Evolutionary conservation across 2,329 filamentous ascomycete genomes (phyloP).

Genomic region (Aspergillus eucalypticola): DNA sequence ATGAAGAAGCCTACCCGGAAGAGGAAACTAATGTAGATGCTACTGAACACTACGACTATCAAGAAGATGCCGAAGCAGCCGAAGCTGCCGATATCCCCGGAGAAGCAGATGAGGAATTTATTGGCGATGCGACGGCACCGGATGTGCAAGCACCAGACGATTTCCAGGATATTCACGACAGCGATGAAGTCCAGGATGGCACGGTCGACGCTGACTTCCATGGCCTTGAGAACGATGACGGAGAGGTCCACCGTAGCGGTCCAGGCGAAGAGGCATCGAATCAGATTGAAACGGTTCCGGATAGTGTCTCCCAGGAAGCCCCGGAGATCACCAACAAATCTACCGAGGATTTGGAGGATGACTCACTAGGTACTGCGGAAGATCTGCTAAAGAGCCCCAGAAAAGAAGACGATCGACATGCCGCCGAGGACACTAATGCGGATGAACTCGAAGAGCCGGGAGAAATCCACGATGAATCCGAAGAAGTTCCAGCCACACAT

Average conservation of each 20-base stretch:
- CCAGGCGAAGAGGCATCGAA: conserved; percentile 15
- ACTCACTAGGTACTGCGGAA: conserved; percentile 36
- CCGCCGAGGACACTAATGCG: conserved; percentile 14
- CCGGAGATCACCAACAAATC: conserved; percentile 16
- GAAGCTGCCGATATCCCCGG: conserved; percentile 12
- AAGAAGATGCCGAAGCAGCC: conserved; percentile 18
- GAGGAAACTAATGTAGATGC: conserved; percentile 18
- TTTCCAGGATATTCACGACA: conserved; percentile 11
- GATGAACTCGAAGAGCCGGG: conserved; percentile 16
- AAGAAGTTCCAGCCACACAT: conserved; percentile 14
- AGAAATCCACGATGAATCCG: conserved; percentile 21
- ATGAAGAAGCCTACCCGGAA: conserved; percentile 19
- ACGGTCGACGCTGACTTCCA: conserved; percentile 14
- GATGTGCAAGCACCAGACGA: conserved; percentile 16
- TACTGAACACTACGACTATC: conserved; percentile 1
- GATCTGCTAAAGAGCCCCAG: conserved; percentile 33
- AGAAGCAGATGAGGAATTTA: background rate
- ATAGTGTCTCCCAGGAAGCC: conserved; percentile 12
- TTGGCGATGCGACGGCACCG: conserved; percentile 12
- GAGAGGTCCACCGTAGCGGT: conserved; percentile 15
- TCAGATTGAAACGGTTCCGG: conserved; percentile 24
- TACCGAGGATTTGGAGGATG: conserved; percentile 26
- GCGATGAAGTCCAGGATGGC: conserved; percentile 15
- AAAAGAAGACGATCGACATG: conserved; percentile 15
- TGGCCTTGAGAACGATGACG: conserved; percentile 15